phyloP scores from a whole-genome alignment of 2,329 filamentous ascomycete species.

The Elsinoe arachidis region DNA sequence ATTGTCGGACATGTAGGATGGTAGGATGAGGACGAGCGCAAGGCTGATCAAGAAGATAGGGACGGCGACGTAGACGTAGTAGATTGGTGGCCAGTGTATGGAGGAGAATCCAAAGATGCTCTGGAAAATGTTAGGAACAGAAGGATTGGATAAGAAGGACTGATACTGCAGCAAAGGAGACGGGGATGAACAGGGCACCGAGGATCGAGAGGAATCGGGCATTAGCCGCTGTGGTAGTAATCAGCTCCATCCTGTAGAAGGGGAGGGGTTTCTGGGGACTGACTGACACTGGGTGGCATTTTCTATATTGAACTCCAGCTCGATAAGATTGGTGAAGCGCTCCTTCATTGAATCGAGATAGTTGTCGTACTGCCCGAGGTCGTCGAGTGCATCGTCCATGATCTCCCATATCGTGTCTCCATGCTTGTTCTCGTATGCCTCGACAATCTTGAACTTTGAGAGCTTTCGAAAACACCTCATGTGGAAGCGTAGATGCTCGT shows the following conservation, averaged over 20 bases:
- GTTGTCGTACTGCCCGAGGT: slow-evolving; percentile 29
- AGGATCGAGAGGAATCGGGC: slow-evolving; percentile 27
- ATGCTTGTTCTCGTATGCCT: slow-evolving; percentile 24
- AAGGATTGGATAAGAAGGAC: background rate
- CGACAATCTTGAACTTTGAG: slow-evolving; percentile 25
- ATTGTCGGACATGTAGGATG: slow-evolving; percentile 1
- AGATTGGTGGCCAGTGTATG: slow-evolving; percentile 24
- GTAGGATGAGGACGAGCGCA: slow-evolving; percentile 20
- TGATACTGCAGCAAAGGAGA: slow-evolving; percentile 26
- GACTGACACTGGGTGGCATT: slow-evolving; percentile 25
- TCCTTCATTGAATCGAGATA: slow-evolving; percentile 29
- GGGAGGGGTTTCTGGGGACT: background rate
- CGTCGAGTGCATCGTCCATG: slow-evolving; percentile 29
- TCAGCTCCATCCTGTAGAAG: background rate
- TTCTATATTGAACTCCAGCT: slow-evolving; percentile 33
- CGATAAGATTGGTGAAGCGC: slow-evolving; percentile 31
- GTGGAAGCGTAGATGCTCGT: slow-evolving; percentile 30
- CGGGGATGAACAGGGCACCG: slow-evolving; percentile 29
- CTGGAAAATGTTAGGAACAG: slow-evolving; percentile 1
- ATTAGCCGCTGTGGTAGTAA: slow-evolving; percentile 22
- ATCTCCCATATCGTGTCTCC: slow-evolving; percentile 28
- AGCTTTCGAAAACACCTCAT: slow-evolving; percentile 28
- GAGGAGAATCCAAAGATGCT: slow-evolving; percentile 30
- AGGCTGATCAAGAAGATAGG: slow-evolving; percentile 25
- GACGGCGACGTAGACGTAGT: slow-evolving; percentile 27